Base-by-base conservation (phyloP, 768 basidiomycete species). In the Pisolithus sp. region DNA sequence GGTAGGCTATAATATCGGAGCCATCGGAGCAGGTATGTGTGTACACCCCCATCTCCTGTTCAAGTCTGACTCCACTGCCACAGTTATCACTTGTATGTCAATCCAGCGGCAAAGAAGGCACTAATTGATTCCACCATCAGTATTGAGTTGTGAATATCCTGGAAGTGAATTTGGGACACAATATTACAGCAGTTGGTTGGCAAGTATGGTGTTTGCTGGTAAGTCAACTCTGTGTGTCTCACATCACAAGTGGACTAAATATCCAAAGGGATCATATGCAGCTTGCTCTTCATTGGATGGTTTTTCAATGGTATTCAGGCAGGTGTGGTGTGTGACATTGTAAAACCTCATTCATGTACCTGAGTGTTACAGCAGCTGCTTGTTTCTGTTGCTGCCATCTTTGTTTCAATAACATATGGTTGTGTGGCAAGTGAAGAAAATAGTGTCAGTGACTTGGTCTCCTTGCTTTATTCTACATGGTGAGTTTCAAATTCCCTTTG, bases 241-340 rank as follows among this genome's bases (percentile, higher is more conserved):
- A n/a, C n/a, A n/a, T n/a, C n/a, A 68, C 85, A 47, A 81, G 80
- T 26, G 85, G 89, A 69, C 83, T 82, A 61, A 65, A 85, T 54
- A 8, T 71, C 79, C 38, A 89, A 88, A 67, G 93, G 93, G 17
- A 89, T 85, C 7, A 69, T 94, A n/a, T 75, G 92, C 10, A 92
- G 93, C 31, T 91, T 90, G 89, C 68, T 93, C 34, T 55, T 64
- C 44, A 91, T 93, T 59, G 88, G 89, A 69, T 90, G 82, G 63
- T 72, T 92, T 53, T 88, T 86, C 15, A 93, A 94, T 66, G 89
- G 88, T 55, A 91, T 85, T 46, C 94, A 93, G 61, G 86, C 85
- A 58, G 91, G 90, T 57, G 93, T 93, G 91, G 85, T 86, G 52
- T 46, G 75, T 7, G 3, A 10, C 5, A 15, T 62, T n/a, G 17